Evolutionary conservation across 495 filamentous ascomycete species (phyloP), one percentile per base, ranked within the genome.

Genomic region (Chaetomium cochliodes): DNA sequence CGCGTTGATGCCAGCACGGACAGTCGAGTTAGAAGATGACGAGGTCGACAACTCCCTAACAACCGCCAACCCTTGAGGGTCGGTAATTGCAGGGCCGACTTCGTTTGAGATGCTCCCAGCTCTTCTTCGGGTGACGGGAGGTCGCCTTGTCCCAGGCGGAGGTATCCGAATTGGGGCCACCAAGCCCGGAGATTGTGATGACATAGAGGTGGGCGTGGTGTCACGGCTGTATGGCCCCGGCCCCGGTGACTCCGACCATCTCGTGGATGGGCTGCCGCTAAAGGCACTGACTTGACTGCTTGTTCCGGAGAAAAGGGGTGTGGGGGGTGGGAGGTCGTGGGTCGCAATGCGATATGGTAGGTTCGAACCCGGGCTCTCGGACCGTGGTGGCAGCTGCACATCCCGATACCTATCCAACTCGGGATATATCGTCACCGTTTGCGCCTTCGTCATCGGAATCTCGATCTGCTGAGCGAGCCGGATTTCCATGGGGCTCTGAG

Each of bases 191-290:
- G 94, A 98, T 73, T 94, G 90, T n/a, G 94, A 97, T 9, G 92
- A 96, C 71, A 92, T 85, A 9, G 94, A 97, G n/a, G 93, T 97
- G 1, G 94, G 93, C 3, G 94, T 97, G 12, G 94, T 96, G 49
- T 91, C 89, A 69, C 89, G 84, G 76, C 93, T 96, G 77, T 96
- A 98, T 62, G 82, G 78, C 41, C 83, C 80, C 39, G 90, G 82
- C 6, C 92, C 90, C 12, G 94, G 94, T 3, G 94, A 98, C 59
- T 89, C 92, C 37, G 93, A 96, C 69, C 93, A 97, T 64, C 91
- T 83, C 41, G 92, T 97, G n/a, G 94, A 97, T 50, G 93, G 92
- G 63, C 90, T 97, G 63, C 86, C 90, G 62, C 88, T 88, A 64
- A 89, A 85, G 12, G 71, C 80, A 67, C 83, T 85, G 46, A 83